Percentiles rank a stretch among this genome's conserved stretches.
Conservation (phyloP, 1,139 yeast species). For the Saccharomycopsis hybrid region DNA sequence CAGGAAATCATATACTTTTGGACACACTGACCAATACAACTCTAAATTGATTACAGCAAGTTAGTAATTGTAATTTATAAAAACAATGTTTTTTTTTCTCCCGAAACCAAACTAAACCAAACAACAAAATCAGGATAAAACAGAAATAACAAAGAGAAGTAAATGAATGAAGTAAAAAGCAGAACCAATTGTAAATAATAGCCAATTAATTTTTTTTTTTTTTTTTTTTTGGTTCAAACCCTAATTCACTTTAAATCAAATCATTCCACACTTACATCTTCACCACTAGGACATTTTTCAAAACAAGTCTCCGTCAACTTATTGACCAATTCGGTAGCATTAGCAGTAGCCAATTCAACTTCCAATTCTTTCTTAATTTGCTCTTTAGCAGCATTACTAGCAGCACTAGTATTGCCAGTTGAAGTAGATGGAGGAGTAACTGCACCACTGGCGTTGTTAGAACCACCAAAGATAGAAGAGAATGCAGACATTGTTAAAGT, state of each 20-base stretch:
- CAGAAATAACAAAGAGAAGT: neutral
- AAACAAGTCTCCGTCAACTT: conserved; percentile 87
- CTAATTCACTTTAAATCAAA: conserved; percentile 74
- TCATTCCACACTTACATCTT: conserved; percentile 47
- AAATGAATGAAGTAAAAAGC: neutral
- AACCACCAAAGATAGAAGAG: conserved; percentile 39
- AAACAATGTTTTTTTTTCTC: neutral
- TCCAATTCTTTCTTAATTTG: conserved; percentile 67
- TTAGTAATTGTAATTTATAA: neutral
- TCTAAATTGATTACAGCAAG: neutral
- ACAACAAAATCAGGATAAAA: neutral
- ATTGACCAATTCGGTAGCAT: conserved; percentile 81
- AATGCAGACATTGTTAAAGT: conserved; percentile 24
- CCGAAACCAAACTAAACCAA: neutral
- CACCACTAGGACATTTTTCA: conserved; percentile 54
- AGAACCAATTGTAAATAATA: neutral
- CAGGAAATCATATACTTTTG: conserved; percentile 88
- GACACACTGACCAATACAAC: conserved; percentile 58
- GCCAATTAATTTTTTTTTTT: conserved; percentile 29
- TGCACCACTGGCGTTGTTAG: conserved; percentile 24
- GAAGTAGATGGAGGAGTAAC: conserved; percentile 26
- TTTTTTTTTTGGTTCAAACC: conserved; percentile 57
- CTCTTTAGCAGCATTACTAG: conserved; percentile 39
- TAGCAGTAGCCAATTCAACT: conserved; percentile 81
- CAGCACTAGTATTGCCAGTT: conserved; percentile 25